These are phyloP conservation scores for Pseudoscleropodium purum DNA, from an alignment of 225 moss, liverwort and hornwort genomes.

Conservation along the genomic window DNA sequence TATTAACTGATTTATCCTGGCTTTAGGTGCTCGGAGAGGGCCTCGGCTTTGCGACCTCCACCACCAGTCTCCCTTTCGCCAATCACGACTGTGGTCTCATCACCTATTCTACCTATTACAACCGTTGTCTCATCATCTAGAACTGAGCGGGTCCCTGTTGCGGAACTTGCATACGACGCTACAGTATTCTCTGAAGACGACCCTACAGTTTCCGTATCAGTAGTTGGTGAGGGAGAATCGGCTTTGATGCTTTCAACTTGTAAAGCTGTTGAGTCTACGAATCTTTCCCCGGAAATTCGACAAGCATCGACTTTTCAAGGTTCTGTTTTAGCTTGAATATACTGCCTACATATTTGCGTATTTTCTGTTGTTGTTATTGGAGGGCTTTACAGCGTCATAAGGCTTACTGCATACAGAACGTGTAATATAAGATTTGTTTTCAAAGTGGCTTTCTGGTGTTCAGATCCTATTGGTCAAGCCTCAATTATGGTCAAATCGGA, in stretches of 20 bases:
- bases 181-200: constrained; percentile 20
- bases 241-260: constrained; percentile 60
- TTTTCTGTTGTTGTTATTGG: not conserved
- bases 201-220: constrained; percentile 50
- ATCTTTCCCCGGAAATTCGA: not conserved
- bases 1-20: not conserved
- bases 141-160: constrained; percentile 36
- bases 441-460: not conserved
- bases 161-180: constrained; percentile 41
- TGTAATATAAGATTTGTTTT: not conserved
- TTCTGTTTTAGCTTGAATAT: not conserved
- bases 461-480: constrained; percentile 13
- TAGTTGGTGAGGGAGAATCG: constrained; percentile 81
- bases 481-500: constrained; percentile 24
- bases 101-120: constrained; percentile 25
- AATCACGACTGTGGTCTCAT: constrained; percentile 28
- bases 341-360: not conserved
- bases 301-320: constrained; percentile 13
- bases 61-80: constrained; percentile 19
- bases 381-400: not conserved
- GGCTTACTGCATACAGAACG: not conserved
- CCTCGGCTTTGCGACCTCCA: constrained; percentile 18
- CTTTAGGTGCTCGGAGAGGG: constrained; percentile 38
- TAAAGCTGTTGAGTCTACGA: constrained; percentile 18
- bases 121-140: constrained; percentile 32